A percentile compares a stretch with the other conserved stretches of the same genome.
Conservation (phyloP, 192 early-diverging fungal genomes). For the Podila epigama region DNA sequence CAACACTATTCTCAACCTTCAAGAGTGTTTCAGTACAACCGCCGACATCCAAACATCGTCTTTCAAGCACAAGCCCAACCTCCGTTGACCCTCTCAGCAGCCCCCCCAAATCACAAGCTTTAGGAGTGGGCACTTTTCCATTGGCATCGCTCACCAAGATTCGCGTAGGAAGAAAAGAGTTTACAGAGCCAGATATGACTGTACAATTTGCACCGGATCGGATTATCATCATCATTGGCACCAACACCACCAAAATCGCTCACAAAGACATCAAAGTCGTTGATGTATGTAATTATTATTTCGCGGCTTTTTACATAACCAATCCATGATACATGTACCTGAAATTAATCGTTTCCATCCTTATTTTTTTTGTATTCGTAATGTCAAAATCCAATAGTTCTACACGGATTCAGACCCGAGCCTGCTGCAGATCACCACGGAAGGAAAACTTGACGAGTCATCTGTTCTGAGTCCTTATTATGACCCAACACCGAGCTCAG, state of each 20-base stretch:
- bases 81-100: not conserved
- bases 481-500: slow-evolving; percentile 9
- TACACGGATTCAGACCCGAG: not conserved
- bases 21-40: not conserved
- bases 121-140: slow-evolving; percentile 33
- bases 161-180: slow-evolving; percentile 2
- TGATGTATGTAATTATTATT: slow-evolving; percentile 13
- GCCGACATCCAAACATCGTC: not conserved
- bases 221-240: slow-evolving; percentile 20
- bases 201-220: slow-evolving; percentile 33
- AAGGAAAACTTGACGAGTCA: not conserved
- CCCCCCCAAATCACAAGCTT: slow-evolving; percentile 4
- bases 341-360: not conserved
- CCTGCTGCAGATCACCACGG: slow-evolving; percentile 7
- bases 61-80: not conserved
- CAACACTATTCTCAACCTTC: not conserved
- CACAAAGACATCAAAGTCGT: slow-evolving; percentile 9
- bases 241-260: slow-evolving; percentile 8
- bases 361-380: not conserved
- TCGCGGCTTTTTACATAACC: not conserved
- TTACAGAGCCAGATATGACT: slow-evolving; percentile 4
- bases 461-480: slow-evolving; percentile 11
- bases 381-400: not conserved
- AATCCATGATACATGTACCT: not conserved
- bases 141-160: slow-evolving; percentile 2